Conservation (phyloP, 805 yeast species). For the Ogataea ganodermae region DNA sequence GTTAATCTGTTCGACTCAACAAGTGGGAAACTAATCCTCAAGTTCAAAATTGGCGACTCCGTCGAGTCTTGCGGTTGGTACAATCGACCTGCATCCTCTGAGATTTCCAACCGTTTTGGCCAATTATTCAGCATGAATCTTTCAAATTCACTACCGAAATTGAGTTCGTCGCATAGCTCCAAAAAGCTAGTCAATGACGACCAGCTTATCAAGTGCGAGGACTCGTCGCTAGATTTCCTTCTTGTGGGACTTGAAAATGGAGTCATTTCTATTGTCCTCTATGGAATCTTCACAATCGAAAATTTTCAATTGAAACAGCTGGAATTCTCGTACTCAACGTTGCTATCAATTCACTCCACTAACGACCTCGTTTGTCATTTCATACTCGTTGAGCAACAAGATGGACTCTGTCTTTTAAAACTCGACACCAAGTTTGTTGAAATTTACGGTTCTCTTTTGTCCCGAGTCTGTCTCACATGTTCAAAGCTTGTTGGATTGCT, state of each 20-base stretch:
- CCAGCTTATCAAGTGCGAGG: conserved; percentile 25
- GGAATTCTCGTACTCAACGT: conserved; percentile 17
- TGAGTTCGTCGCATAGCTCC: conserved; percentile 25
- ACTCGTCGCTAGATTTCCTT: conserved; percentile 32
- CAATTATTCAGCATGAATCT: conserved; percentile 27
- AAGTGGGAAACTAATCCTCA: conserved; percentile 29
- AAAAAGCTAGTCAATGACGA: conserved; percentile 26
- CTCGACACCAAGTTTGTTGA: conserved; percentile 32
- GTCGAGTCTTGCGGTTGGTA: conserved; percentile 28
- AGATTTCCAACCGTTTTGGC: conserved; percentile 16
- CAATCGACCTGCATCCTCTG: conserved; percentile 15
- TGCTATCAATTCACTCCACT: conserved; percentile 23
- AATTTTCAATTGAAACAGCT: conserved; percentile 24
- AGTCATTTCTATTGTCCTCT: conserved; percentile 29
- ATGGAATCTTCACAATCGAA: conserved; percentile 37
- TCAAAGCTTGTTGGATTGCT: conserved; percentile 39
- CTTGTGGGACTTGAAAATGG: conserved; percentile 31
- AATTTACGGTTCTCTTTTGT: conserved; percentile 31
- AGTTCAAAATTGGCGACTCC: conserved; percentile 17
- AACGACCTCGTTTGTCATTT: conserved; percentile 28
- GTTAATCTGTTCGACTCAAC: conserved; percentile 33
- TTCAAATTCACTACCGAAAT: conserved; percentile 27
- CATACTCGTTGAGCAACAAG: conserved; percentile 24
- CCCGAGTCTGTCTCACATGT: conserved; percentile 37
- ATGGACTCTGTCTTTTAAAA: conserved; percentile 24